A percentile compares a stretch with the other conserved stretches of the same genome.
Conservation (phyloP, 495 filamentous ascomycete genomes). For the Lasiosphaeriaceae sp. region DNA sequence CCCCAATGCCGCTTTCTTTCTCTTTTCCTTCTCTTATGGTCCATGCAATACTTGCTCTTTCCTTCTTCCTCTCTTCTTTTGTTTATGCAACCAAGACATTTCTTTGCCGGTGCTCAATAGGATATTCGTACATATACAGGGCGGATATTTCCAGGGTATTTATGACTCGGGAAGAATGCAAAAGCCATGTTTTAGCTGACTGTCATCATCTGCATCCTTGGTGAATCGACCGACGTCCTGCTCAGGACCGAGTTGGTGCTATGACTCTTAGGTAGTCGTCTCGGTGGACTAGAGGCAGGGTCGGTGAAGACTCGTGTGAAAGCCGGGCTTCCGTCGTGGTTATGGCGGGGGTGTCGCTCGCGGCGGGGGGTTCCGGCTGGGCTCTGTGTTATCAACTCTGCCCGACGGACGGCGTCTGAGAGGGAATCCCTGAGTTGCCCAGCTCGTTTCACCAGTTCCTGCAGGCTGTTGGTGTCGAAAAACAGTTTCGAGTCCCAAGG, state of each 20-base stretch:
- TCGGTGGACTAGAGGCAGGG: constrained; percentile 40
- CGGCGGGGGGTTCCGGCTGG: constrained; percentile 49
- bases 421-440: constrained; percentile 68
- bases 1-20: background rate
- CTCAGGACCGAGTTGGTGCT: constrained; percentile 49
- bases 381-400: constrained; percentile 66
- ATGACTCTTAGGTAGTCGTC: constrained; percentile 45
- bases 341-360: constrained; percentile 31
- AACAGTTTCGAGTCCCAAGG: constrained; percentile 70
- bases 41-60: background rate
- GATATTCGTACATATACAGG: constrained; percentile 24
- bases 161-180: background rate
- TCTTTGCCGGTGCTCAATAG: background rate
- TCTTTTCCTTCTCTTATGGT: background rate
- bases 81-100: constrained; percentile 3
- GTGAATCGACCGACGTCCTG: constrained; percentile 45
- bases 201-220: constrained; percentile 67
- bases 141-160: constrained; percentile 7
- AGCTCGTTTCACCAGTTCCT: constrained; percentile 80
- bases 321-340: constrained; percentile 52
- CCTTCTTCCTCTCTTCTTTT: background rate
- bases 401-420: constrained; percentile 73
- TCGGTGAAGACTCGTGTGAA: constrained; percentile 63
- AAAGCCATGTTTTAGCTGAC: constrained; percentile 42
- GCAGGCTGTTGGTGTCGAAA: constrained; percentile 86